Evolutionary conservation across 768 basidiomycete genomes (phyloP).

Genomic region (Russula sp.): DNA sequence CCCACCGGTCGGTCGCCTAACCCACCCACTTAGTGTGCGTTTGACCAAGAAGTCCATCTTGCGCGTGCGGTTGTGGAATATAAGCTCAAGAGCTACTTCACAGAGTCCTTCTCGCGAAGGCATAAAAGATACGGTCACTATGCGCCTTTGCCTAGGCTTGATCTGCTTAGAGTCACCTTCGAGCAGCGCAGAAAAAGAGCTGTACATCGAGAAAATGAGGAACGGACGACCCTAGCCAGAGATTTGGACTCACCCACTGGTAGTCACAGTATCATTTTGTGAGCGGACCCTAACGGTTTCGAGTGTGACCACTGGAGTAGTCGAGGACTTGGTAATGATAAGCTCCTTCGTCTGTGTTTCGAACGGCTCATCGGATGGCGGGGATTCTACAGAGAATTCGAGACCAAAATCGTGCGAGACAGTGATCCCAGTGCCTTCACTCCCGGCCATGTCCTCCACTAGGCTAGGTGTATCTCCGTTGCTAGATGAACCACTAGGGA

Average conservation of each 20-base stretch:
- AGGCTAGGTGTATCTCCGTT: not conserved
- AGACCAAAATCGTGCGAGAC: slow-evolving; percentile 16
- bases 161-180: not conserved
- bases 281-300: not conserved
- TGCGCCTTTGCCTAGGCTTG: not conserved
- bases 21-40: slow-evolving; percentile 2
- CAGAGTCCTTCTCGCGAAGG: slow-evolving; percentile 8
- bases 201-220: not conserved
- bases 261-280: not conserved
- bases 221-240: not conserved
- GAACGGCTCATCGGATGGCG: not conserved
- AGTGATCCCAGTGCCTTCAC: slow-evolving; percentile 1
- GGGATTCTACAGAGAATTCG: slow-evolving; percentile 2
- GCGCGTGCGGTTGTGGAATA: not conserved
- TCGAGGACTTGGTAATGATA: not conserved
- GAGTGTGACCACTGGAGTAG: not conserved
- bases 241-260: not conserved
- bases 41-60: slow-evolving; percentile 2
- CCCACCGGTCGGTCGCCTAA: not conserved
- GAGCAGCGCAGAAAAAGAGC: slow-evolving; percentile 10
- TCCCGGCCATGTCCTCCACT: not conserved
- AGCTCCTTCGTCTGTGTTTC: not conserved
- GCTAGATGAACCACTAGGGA: not conserved
- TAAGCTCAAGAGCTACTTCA: slow-evolving; percentile 12
- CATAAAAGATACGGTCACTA: not conserved